A percentile compares a stretch with the other conserved stretches of the same genome.
phyloP scores from a whole-genome alignment of 2,329 filamentous ascomycete genomes.

The Aspergillus unguis region DNA sequence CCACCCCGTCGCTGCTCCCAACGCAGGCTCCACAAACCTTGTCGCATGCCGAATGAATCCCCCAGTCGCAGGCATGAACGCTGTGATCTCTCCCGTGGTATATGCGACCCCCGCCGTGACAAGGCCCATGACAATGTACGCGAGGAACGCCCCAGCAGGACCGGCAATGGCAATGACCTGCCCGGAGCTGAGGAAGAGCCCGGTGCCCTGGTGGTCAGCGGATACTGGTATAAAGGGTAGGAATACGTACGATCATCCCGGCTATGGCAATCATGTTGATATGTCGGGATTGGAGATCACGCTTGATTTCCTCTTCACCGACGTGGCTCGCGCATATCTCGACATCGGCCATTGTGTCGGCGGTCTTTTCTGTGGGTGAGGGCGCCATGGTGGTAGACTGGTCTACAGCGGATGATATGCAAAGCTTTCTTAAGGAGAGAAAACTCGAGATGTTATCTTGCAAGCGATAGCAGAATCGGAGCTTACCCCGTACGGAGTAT shows the following conservation, averaged over 20 bases:
- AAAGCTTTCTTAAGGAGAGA: too few relatives aligned
- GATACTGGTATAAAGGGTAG: neutral
- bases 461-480: too few relatives aligned
- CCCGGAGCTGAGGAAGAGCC: constrained; percentile 38
- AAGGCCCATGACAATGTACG: constrained; percentile 39
- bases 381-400: neutral
- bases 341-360: neutral
- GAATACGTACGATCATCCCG: constrained; percentile 26
- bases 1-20: constrained; percentile 2
- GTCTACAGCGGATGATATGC: too few relatives aligned
- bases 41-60: constrained; percentile 33
- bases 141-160: constrained; percentile 33
- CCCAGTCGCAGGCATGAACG: constrained; percentile 38
- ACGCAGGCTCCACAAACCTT: constrained; percentile 1
- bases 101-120: constrained; percentile 33
- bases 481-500: too few relatives aligned
- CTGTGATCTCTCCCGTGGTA: constrained; percentile 37
- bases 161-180: constrained; percentile 31
- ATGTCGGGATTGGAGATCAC: constrained; percentile 19
- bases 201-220: constrained; percentile 23
- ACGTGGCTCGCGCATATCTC: neutral
- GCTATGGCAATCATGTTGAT: constrained; percentile 40
- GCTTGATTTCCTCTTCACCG: neutral
- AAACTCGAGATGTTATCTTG: too few relatives aligned
- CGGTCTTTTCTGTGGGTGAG: neutral